These are phyloP conservation scores for Citrus medica DNA, from an alignment of 345 rosid species.

Conservation along the genomic window DNA sequence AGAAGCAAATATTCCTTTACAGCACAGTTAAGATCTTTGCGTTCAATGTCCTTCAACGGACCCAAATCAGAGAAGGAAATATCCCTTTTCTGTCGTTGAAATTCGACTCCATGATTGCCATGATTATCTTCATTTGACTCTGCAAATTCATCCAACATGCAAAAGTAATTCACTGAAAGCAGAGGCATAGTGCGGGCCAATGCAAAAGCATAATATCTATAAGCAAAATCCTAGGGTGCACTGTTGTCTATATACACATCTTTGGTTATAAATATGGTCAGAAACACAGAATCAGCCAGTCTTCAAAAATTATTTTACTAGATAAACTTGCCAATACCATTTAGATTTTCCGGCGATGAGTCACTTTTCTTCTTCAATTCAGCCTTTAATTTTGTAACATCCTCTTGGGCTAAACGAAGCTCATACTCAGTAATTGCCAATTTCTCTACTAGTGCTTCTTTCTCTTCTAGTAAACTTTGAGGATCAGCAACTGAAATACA, in stretches of 20 bases:
- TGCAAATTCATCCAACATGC: conserved; percentile 28
- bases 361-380: conserved; percentile 71
- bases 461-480: conserved; percentile 87
- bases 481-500: conserved; percentile 80
- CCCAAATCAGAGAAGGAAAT: conserved; percentile 69
- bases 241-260: neutral
- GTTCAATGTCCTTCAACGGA: conserved; percentile 78
- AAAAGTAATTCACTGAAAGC: neutral
- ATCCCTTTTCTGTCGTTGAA: conserved; percentile 52
- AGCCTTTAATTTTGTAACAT: conserved; percentile 61
- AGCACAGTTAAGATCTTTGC: conserved; percentile 86
- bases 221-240: neutral
- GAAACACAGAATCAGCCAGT: neutral
- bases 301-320: neutral
- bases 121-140: conserved; percentile 44
- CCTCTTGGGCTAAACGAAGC: conserved; percentile 91
- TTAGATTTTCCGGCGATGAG: conserved; percentile 30
- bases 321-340: conserved; percentile 35
- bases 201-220: neutral
- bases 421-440: conserved; percentile 82
- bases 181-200: neutral
- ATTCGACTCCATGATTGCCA: conserved; percentile 42
- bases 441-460: conserved; percentile 74
- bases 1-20: conserved; percentile 91
- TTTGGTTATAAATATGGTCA: neutral